Base-by-base conservation (phyloP, 257 asterid genomes). In the Scutellaria minor region DNA sequence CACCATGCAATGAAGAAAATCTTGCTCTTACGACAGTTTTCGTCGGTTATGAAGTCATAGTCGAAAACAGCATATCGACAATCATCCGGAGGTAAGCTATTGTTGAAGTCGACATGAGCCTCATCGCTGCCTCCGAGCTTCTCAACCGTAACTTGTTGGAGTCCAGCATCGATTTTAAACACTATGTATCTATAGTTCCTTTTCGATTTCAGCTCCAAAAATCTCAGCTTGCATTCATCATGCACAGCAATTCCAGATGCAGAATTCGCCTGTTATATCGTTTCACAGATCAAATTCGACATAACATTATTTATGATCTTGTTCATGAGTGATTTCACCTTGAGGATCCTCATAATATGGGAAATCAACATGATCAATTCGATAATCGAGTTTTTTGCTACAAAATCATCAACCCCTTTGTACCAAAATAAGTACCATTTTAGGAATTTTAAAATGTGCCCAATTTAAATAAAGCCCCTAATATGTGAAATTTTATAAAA, bases 21-120 rank as follows among this genome's bases (percentile, higher is more conserved):
- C 83, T 83, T 83, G 85, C 87, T 83, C 71, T 83, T 83, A 27
- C 75, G 88, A 78, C 85, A 80, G 72, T 83, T 81, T 47, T 83
- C 88, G 41, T 78, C 74, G 3, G 88, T 81, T 3, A 83, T 83
- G 76, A 78, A 83, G 72, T 83, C 88, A 37, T 77, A 83, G 75
- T 80, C 88, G 53, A 35, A 83, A 13, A 83, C 87, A 42, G 87
- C 85, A 31, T 83, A 83, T 10, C 87, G 83, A 41, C 87, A 83
- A 0, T 81, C 85, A 37, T 81, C 56, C 12, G 79, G 31, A 13
- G 88, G 88, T 71, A 83, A 37, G 77, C 83, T 81, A 7, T 59
- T 47, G 58, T 60, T 5, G 62, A 83, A 61, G 71, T 83, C 82
- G 2, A 70, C 44, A 54, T 83, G 81, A 3, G 68, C 73, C 70